A percentile compares a stretch with the other conserved stretches of the same genome.
phyloP scores from a whole-genome alignment of 176 grass and related monocot genomes.

The Oryza australiensis region DNA sequence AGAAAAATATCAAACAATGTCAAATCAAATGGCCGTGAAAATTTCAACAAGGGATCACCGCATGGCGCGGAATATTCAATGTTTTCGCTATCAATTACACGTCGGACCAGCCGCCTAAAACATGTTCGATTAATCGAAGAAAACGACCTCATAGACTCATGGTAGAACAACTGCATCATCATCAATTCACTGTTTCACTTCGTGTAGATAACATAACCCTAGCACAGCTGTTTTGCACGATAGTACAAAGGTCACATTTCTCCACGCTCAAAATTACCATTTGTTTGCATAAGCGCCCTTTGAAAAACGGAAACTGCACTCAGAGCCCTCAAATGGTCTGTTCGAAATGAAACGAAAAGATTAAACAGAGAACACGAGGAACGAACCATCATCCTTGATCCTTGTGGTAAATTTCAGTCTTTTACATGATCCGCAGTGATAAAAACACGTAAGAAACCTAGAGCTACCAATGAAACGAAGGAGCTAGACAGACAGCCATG shows the following conservation, averaged over 20 bases:
- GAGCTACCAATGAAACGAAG: background rate
- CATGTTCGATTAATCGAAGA: background rate
- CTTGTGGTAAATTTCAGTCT: background rate
- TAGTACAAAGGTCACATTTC: background rate
- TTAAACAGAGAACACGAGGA: background rate
- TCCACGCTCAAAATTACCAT: background rate
- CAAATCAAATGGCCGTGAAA: conserved; percentile 31
- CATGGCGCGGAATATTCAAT: conserved; percentile 11
- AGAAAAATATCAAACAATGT: conserved; percentile 22
- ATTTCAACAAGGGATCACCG: conserved; percentile 16
- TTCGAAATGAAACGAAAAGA: background rate
- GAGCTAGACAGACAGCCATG: background rate
- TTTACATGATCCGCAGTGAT: background rate
- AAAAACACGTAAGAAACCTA: background rate
- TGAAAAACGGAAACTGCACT: background rate
- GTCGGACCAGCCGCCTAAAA: conserved; percentile 31
- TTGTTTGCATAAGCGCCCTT: background rate
- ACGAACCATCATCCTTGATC: background rate
- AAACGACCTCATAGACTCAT: conserved; percentile 22
- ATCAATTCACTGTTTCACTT: background rate
- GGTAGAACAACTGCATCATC: background rate
- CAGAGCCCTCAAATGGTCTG: background rate
- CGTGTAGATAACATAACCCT: background rate
- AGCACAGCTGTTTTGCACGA: background rate
- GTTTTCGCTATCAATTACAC: conserved; percentile 20